Base-by-base conservation (phyloP, 148 eudicot genomes). In the Rheum nobile region DNA sequence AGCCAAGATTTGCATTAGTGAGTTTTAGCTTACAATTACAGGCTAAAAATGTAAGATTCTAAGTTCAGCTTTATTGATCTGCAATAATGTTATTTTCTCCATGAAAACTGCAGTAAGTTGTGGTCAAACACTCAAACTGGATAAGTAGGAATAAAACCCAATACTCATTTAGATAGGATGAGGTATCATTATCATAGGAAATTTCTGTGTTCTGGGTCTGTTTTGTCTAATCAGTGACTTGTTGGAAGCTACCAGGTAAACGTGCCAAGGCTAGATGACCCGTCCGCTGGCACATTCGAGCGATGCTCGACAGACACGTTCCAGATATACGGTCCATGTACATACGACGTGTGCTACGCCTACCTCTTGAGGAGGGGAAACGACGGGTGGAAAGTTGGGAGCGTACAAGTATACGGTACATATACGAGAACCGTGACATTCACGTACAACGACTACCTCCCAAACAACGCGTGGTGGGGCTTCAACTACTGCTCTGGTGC, bases 231-330 rank as follows among this genome's bases (percentile, higher is more conserved):
- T 17, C 10, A 14, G 3, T 17, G 10, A 34, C 70, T 65, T 65
- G 21, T 65, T 65, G 38, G 70, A 65, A 65, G 32, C 21, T 17
- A 35, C 6, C 47, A 86, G 89, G 88, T 87, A 28, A 77, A 85
- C 75, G 85, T 79, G 76, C 79, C 86, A 71, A 85, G 88, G 80
- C 57, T 87, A 46, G 91, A 87, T 68, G 81, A 87, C 75, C 91
- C 88, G 12, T 37, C 74, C 28, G 55, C 88, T 9, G 77, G 78
- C 48, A 78, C 81, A 37, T 87, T 87, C 37, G 88, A 87, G 81
- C 80, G 85, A 7, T 87, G 91, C 74, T 87, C 88, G 13, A 80
- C 84, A 16, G 86, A 87, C 80, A 85, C 86, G 16, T 87, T 83
- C 47, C 79, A 87, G 43, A 74, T 87, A 44, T 43, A 37, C 0